Percentiles rank a stretch among this genome's conserved stretches.
Evolutionary conservation across 306 rosid genomes (phyloP).

Genomic region (Quercus robur): DNA sequence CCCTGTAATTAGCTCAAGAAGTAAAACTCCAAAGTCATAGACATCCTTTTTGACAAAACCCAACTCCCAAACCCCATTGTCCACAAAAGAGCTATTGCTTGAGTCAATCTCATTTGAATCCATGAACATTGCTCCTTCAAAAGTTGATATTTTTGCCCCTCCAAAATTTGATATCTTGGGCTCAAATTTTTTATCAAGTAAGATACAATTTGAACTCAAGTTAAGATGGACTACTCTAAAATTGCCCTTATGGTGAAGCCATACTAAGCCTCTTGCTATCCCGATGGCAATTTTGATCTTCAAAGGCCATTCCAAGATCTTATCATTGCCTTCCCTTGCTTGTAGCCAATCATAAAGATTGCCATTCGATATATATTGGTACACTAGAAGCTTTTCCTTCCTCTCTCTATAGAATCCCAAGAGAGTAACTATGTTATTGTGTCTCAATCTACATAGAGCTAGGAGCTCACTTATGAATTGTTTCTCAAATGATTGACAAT

Average conservation of each 20-base stretch:
- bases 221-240: slow-evolving; percentile 17
- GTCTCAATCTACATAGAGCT: slow-evolving; percentile 16
- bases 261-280: slow-evolving; percentile 31
- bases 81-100: not conserved
- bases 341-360: slow-evolving; percentile 38
- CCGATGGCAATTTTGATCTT: slow-evolving; percentile 24
- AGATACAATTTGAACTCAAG: slow-evolving; percentile 16
- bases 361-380: slow-evolving; percentile 9
- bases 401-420: slow-evolving; percentile 16
- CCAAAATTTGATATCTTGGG: slow-evolving; percentile 44
- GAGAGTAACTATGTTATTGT: not conserved
- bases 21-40: slow-evolving; percentile 28
- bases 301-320: slow-evolving; percentile 3
- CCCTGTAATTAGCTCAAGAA: slow-evolving; percentile 29
- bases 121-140: not conserved
- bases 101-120: no score
- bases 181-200: slow-evolving; percentile 30
- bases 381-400: slow-evolving; percentile 8
- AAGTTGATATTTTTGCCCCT: not conserved
- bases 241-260: slow-evolving; percentile 18
- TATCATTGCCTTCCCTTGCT: slow-evolving; percentile 9
- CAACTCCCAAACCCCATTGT: not conserved
- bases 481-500: not conserved
- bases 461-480: slow-evolving; percentile 21
- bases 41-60: slow-evolving; percentile 34